Conservation (phyloP, 371 early-diverging fungal genomes). For the Coemansia sp. region DNA sequence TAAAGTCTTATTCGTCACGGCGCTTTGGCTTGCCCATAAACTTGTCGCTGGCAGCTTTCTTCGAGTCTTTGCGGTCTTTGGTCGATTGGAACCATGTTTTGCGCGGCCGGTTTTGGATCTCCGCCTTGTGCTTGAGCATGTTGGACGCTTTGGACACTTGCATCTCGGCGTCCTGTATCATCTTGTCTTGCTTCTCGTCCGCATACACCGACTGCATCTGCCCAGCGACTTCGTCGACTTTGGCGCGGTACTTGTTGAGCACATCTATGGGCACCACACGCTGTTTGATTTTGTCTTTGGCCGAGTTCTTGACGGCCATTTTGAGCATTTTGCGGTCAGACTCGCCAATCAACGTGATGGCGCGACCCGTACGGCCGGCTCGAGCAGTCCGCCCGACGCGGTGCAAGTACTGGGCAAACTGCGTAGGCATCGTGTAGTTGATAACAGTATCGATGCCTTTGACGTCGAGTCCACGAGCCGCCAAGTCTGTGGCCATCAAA, state of each 20-base stretch:
- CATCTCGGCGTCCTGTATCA: conserved; percentile 79
- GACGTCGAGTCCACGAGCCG: conserved; percentile 99
- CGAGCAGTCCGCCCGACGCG: conserved; percentile 99
- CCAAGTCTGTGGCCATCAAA: conserved; percentile 98
- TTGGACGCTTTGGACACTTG: conserved; percentile 83
- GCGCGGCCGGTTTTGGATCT: conserved; percentile 87
- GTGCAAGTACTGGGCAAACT: conserved; percentile 96
- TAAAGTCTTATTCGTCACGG: not conserved
- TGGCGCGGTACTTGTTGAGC: conserved; percentile 70
- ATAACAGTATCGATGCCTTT: conserved; percentile 98
- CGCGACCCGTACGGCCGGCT: conserved; percentile 85
- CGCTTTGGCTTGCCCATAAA: conserved; percentile 1
- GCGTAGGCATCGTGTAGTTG: conserved; percentile 98
- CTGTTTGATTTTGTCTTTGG: conserved; percentile 74
- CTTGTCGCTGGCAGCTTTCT: conserved; percentile 15
- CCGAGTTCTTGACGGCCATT: conserved; percentile 83
- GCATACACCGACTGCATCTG: conserved; percentile 76
- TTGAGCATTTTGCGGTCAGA: conserved; percentile 91
- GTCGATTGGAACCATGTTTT: conserved; percentile 91
- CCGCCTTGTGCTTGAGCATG: conserved; percentile 76
- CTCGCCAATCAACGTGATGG: conserved; percentile 91
- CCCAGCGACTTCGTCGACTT: conserved; percentile 63
- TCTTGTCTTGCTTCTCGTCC: conserved; percentile 85
- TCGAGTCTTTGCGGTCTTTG: conserved; percentile 27
- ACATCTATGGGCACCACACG: conserved; percentile 80